Base-by-base conservation (phyloP, 1,284 basidiomycete genomes). In the Heterobasidion occidentale region DNA sequence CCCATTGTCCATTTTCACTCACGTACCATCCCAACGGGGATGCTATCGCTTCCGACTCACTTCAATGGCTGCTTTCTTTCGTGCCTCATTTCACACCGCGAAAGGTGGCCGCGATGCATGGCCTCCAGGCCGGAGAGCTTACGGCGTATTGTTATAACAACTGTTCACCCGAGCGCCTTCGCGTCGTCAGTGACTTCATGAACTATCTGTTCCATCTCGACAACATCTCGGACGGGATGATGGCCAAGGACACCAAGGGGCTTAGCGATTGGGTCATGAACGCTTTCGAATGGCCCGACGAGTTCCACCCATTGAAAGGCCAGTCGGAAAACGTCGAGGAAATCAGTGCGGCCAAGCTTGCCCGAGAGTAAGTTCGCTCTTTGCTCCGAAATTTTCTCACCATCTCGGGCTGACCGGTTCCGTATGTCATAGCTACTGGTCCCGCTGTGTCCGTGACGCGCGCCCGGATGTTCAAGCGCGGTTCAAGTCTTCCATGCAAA, bases 101-200 rank as follows among this genome's bases (percentile, higher is more conserved):
- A 59, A 76, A 76, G 55, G 70, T 77, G 52, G 68, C 69, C 44
- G 79, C 78, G 7, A 72, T 87, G 52, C 74, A 76, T 60, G 81
- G 81, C 17, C 71, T 87, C 48, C 78, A 83, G 60, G 83, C 83
- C 15, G 86, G 86, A 52, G 78, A 83, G 62, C 78, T 88, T 59
- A 81, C 85, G 19, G 82, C 84, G 1, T 78, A 74, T 64, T 85
- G 81, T 66, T 88, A 87, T 65, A 75, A 81, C 48, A 73, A 75
- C 36, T 73, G 79, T 36, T 67, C 78, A 17, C 65, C 74, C 46
- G 75, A 77, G 55, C 80, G 77, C 56, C 77, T 88, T 48, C 83
- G 84, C 36, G 78, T 86, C 59, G 76, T 83, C 47, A 68, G 68
- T 60, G 72, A 73, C 65, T 73, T 71, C 59, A 68, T 73, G 67